Evolutionary conservation across 495 filamentous ascomycete genomes (phyloP).

Genomic region (Lentithecium fluviatile): DNA sequence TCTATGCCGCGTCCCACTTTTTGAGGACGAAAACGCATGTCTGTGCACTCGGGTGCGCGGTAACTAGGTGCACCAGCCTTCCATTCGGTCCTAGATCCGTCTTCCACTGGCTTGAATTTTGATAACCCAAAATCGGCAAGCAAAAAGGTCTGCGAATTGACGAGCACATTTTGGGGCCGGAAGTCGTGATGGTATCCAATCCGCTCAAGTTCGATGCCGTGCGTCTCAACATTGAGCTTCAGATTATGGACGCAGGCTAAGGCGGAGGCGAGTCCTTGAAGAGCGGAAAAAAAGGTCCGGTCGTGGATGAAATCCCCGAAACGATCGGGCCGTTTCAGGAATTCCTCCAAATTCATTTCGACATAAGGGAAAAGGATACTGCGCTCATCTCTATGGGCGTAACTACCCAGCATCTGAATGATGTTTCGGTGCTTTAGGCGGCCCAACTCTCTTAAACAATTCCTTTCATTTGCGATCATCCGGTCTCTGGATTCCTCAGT

Average conservation of each 20-base stretch:
- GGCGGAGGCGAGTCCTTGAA: slow-evolving; percentile 2
- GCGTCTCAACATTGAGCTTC: background rate
- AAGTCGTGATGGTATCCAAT: slow-evolving; percentile 10
- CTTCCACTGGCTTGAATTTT: background rate
- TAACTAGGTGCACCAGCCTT: background rate
- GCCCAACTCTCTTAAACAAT: background rate
- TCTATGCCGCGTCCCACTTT: background rate
- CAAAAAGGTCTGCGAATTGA: background rate
- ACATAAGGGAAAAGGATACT: slow-evolving; percentile 23
- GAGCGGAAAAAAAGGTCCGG: background rate
- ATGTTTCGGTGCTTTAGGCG: slow-evolving; percentile 17
- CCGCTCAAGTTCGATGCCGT: background rate
- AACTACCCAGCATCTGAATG: slow-evolving; percentile 12
- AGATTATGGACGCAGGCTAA: background rate
- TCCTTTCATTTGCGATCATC: background rate
- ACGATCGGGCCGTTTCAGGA: background rate
- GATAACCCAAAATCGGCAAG: slow-evolving; percentile 8
- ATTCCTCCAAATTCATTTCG: background rate
- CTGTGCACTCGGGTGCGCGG: slow-evolving; percentile 3
- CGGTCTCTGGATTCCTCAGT: background rate
- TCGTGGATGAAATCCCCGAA: background rate
- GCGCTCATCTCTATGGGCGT: slow-evolving; percentile 18
- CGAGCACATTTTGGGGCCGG: background rate
- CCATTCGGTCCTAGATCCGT: background rate
- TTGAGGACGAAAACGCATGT: background rate